Evolutionary conservation across 1,139 yeast species (phyloP).

Genomic region (Kodamaea sp.): DNA sequence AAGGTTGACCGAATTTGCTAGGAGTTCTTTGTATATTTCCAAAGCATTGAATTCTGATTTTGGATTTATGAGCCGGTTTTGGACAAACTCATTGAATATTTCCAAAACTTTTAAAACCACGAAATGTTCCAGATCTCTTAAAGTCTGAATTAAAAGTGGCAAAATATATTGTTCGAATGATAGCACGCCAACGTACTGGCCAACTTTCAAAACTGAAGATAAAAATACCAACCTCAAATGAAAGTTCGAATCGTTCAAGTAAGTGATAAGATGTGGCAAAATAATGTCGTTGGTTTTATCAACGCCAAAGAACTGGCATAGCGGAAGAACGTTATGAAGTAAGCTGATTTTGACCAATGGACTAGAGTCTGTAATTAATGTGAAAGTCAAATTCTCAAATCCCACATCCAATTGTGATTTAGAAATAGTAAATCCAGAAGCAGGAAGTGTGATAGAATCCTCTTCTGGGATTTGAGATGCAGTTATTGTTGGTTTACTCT

Average conservation of each 20-base stretch:
- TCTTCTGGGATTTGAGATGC: background rate
- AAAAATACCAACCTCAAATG: conserved; percentile 71
- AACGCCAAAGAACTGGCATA: conserved; percentile 82
- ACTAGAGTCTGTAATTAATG: conserved; percentile 68
- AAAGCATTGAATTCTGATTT: conserved; percentile 41
- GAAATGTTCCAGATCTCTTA: conserved; percentile 80
- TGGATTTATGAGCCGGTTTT: conserved; percentile 37
- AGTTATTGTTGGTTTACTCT: conserved; percentile 11
- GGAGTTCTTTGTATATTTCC: conserved; percentile 41
- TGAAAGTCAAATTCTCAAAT: conserved; percentile 66
- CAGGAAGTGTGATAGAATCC: conserved; percentile 2
- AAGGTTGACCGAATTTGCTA: conserved; percentile 31
- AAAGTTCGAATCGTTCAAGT: conserved; percentile 76
- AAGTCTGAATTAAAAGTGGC: conserved; percentile 79
- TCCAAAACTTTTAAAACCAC: conserved; percentile 78
- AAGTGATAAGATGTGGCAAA: conserved; percentile 87
- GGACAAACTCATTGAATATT: conserved; percentile 51
- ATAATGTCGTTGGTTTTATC: conserved; percentile 87
- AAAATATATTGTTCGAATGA: conserved; percentile 85
- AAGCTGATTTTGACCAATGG: conserved; percentile 70
- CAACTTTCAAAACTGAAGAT: conserved; percentile 72
- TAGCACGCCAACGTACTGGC: conserved; percentile 77
- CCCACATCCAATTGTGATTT: conserved; percentile 35
- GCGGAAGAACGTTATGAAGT: conserved; percentile 64
- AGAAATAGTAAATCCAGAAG: conserved; percentile 22